phyloP scores from a whole-genome alignment of 2,329 filamentous ascomycete genomes.

The Arthrobotrys pseudoclavata region DNA sequence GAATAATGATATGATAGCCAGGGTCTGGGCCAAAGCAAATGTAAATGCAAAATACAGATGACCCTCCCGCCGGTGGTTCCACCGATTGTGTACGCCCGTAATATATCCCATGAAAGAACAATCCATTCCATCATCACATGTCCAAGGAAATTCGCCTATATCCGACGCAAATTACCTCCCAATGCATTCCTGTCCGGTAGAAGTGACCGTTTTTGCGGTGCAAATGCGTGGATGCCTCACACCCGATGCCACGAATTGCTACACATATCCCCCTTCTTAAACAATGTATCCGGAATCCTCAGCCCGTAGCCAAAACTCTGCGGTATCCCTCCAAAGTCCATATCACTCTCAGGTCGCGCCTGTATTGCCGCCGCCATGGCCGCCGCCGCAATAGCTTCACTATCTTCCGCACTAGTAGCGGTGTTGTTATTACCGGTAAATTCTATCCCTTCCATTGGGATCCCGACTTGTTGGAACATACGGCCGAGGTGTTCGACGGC shows the following conservation, averaged over 20 bases:
- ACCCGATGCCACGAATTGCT: conserved; percentile 48
- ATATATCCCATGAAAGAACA: conserved; percentile 7
- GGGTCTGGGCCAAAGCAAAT: no score
- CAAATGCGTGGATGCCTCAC: conserved; percentile 4
- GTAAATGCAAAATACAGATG: neutral
- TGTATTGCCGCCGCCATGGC: neutral
- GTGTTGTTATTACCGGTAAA: neutral
- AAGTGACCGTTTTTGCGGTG: no score
- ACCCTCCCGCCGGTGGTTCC: neutral
- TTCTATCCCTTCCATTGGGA: conserved; percentile 50
- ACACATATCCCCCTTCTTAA: conserved; percentile 54
- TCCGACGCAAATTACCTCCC: neutral
- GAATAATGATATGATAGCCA: neutral
- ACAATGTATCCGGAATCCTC: conserved; percentile 53
- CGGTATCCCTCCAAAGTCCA: conserved; percentile 36
- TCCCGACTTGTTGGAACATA: conserved; percentile 55
- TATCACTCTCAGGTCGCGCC: neutral
- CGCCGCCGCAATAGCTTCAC: conserved; percentile 2
- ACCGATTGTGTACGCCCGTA: conserved; percentile 1
- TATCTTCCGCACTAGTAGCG: neutral
- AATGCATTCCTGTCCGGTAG: neutral
- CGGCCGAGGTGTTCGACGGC: conserved; percentile 46
- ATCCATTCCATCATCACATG: neutral
- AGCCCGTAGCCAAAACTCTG: conserved; percentile 49
- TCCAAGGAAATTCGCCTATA: conserved; percentile 2